A percentile compares a stretch with the other conserved stretches of the same genome.
Conservation (phyloP, 176 grass and related monocot species). For the Carex parvula region DNA sequence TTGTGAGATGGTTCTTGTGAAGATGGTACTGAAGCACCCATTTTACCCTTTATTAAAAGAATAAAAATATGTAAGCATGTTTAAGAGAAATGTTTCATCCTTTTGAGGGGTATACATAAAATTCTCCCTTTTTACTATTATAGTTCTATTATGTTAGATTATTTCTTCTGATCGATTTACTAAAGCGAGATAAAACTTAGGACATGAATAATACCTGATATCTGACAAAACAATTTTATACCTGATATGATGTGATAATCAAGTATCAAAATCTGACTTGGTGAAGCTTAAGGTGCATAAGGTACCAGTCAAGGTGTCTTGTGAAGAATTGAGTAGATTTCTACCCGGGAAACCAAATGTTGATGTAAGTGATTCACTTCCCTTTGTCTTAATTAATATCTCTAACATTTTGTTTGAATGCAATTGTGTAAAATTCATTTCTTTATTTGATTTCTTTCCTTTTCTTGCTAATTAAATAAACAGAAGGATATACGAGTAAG, state of each 20-base stretch:
- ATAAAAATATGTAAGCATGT: too few relatives aligned
- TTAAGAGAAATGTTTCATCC: too few relatives aligned
- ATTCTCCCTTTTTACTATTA: too few relatives aligned
- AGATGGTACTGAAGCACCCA: conserved; percentile 62
- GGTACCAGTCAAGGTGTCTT: conserved; percentile 63
- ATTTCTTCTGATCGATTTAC: too few relatives aligned
- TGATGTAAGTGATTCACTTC: conserved; percentile 40
- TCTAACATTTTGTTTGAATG: neutral
- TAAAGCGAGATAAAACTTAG: neutral
- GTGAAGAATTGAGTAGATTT: conserved; percentile 47
- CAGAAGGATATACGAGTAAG: conserved; percentile 52
- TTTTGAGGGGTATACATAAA: too few relatives aligned
- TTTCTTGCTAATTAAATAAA: conserved; percentile 18
- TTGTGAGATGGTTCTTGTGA: conserved; percentile 96
- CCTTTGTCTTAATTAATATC: neutral
- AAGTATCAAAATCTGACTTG: conserved; percentile 57
- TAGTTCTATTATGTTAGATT: too few relatives aligned
- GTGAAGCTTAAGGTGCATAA: conserved; percentile 62
- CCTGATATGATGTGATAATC: conserved; percentile 24
- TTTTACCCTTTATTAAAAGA: too few relatives aligned
- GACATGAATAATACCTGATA: neutral
- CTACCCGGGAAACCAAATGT: conserved; percentile 44
- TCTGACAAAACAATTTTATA: conserved; percentile 20
- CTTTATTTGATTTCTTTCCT: conserved; percentile 13
- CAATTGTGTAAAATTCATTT: neutral